These are phyloP conservation scores for Alternaria panax DNA, from an alignment of 2,329 filamentous ascomycete genomes.

Conservation along the genomic window DNA sequence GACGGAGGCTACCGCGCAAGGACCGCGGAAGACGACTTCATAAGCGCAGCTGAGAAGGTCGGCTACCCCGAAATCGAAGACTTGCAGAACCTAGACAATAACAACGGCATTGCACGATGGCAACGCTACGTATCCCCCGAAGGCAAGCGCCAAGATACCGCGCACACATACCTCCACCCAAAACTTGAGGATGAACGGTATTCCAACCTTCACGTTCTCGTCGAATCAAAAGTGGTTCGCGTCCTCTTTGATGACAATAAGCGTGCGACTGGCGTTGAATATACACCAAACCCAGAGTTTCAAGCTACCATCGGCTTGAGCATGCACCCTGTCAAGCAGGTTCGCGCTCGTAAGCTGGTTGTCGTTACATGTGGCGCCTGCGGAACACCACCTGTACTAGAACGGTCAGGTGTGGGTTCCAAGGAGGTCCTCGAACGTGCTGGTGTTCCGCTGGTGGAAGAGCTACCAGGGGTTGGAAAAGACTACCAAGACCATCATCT, in stretches of 20 bases:
- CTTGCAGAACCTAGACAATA: constrained; percentile 59
- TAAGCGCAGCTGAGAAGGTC: constrained; percentile 56
- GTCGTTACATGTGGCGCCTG: constrained; percentile 60
- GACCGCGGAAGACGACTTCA: constrained; percentile 57
- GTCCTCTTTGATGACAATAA: constrained; percentile 63
- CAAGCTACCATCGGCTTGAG: constrained; percentile 41
- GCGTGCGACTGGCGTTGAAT: constrained; percentile 67
- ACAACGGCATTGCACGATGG: constrained; percentile 55
- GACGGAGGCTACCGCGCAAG: constrained; percentile 57
- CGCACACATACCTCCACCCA: constrained; percentile 63
- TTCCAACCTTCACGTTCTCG: constrained; percentile 67
- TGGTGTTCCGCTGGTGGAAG: constrained; percentile 60
- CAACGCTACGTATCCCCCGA: constrained; percentile 60
- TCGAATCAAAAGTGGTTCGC: constrained; percentile 63
- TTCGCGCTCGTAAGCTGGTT: constrained; percentile 65
- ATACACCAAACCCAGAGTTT: constrained; percentile 58
- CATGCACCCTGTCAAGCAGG: constrained; percentile 42
- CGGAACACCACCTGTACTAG: constrained; percentile 64
- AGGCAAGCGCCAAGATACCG: constrained; percentile 66
- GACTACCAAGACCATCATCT: constrained; percentile 71
- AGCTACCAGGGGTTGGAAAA: constrained; percentile 68
- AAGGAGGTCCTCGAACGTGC: constrained; percentile 58
- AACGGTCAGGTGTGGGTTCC: constrained; percentile 68
- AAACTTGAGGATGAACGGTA: constrained; percentile 58
- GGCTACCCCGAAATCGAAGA: constrained; percentile 64